Evolutionary conservation across 805 yeast genomes (phyloP).

Genomic region (Candida piceae): DNA sequence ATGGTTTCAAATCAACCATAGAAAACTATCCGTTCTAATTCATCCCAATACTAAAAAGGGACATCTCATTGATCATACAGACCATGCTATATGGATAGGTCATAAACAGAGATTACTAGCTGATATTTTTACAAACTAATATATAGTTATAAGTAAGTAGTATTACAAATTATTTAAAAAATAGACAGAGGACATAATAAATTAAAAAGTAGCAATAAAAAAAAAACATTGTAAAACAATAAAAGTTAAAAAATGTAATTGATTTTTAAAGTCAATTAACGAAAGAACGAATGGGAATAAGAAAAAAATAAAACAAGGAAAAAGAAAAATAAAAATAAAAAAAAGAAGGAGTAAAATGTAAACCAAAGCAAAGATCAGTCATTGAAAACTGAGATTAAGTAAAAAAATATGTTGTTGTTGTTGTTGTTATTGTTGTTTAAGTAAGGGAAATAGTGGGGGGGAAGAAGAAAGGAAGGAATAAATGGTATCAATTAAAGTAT

Average conservation of each 20-base stretch:
- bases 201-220: not conserved
- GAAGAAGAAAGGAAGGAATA: not conserved
- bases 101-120: conserved; percentile 17
- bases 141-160: too few relatives aligned
- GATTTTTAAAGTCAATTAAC: not conserved
- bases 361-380: too few relatives aligned
- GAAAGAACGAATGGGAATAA: not conserved
- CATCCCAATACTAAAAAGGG: conserved; percentile 46
- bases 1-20: conserved; percentile 50
- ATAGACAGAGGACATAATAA: too few relatives aligned
- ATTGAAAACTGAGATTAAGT: too few relatives aligned
- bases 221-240: not conserved
- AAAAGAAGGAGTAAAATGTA: not conserved
- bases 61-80: conserved; percentile 45
- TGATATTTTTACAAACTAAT: conserved; percentile 1
- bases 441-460: too few relatives aligned
- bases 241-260: not conserved
- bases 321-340: not conserved
- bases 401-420: too few relatives aligned
- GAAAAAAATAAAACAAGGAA: not conserved
- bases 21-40: conserved; percentile 45
- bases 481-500: too few relatives aligned
- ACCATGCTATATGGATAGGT: conserved; percentile 55
- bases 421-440: too few relatives aligned
- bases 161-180: too few relatives aligned